These are phyloP conservation scores for Cicer cuneatum DNA, from an alignment of 306 rosid genomes.

Conservation along the genomic window DNA sequence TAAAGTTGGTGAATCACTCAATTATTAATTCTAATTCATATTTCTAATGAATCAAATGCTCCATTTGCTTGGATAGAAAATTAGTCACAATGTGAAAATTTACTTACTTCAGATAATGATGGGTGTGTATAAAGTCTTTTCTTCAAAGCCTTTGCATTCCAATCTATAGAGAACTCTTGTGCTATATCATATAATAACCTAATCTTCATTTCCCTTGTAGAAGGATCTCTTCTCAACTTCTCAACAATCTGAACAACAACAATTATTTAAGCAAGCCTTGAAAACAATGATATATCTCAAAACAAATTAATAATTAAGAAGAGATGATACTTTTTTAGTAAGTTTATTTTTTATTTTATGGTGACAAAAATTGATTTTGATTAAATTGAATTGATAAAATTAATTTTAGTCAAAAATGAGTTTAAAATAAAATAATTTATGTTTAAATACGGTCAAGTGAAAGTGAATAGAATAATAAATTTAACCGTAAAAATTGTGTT, in stretches of 20 bases:
- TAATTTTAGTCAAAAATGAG: no score
- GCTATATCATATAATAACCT: constrained; percentile 70
- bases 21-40: constrained; percentile 5
- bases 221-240: constrained; percentile 51
- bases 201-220: constrained; percentile 68
- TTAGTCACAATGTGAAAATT: not conserved
- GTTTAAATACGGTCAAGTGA: no score
- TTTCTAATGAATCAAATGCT: not conserved
- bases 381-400: no score
- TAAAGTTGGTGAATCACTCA: not conserved
- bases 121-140: constrained; percentile 54
- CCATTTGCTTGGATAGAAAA: not conserved
- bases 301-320: not conserved
- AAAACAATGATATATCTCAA: constrained; percentile 14
- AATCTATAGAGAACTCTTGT: constrained; percentile 63
- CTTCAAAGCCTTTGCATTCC: constrained; percentile 71
- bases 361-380: no score
- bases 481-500: no score
- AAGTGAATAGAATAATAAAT: no score
- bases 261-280: constrained; percentile 21
- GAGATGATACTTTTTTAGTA: not conserved
- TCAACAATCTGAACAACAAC: constrained; percentile 58
- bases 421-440: no score
- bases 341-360: no score
- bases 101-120: constrained; percentile 53